Evolutionary conservation across 75 land plant species (phyloP), one percentile per base, ranked within the genome.

Genomic region (Pinus tabuliformis): DNA sequence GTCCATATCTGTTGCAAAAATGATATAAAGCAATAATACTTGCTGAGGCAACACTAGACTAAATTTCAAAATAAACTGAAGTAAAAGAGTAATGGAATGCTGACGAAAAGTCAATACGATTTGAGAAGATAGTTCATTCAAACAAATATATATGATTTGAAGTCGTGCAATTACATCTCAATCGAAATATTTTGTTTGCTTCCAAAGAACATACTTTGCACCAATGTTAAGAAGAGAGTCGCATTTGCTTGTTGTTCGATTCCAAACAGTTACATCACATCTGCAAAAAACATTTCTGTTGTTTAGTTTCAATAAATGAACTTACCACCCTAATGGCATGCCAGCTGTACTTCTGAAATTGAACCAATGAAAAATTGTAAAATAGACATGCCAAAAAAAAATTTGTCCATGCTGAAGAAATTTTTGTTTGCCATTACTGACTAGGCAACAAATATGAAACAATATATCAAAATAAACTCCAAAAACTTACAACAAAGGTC

Each of bases 221-320:
- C 93, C 90, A 57, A 89, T 73, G 70, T 66, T 74, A 74, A 91
- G 68, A 59, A 91, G 90, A 52, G 84, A 88, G 74, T 91, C 93
- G 76, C 93, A 91, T 76, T 88, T 91, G 85, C 89, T 86, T 45
- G 83, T 80, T 57, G 90, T 91, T 74, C 90, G 78, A 75, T 91
- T 91, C 93, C 93, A 91, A 21, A 91, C 90, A 28, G 89, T 86
- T 52, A 91, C 91, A 82, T 91, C 86, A 74, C 86, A 91, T 62
- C 93, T 91, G 59, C 75, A 84, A 60, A 30, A 12, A 63, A 5
- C 22, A 76, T 37, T 13, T 56, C 3, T 37, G 18, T 36, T 17
- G 18, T 33, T 64, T 18, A 36, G 14, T 64, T 64, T 33, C 36
- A 6, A 33, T 33, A n/a, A 64, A 64, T 33, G 39, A 8, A 7